phyloP scores from a whole-genome alignment of 1,284 basidiomycete species.

The Xanthoconium separans region DNA sequence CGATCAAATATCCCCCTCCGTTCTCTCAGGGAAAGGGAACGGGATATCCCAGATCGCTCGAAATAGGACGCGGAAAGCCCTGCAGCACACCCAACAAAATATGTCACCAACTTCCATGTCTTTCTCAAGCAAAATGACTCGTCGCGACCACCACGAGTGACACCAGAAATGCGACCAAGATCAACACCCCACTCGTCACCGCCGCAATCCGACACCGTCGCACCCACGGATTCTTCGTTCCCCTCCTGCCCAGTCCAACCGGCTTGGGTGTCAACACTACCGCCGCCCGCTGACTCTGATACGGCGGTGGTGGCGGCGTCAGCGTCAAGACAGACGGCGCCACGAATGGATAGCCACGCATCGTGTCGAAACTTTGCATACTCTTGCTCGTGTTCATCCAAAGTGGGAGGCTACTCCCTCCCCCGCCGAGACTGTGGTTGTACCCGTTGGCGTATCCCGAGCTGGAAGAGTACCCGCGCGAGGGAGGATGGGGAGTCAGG shows the following conservation, averaged over 20 bases:
- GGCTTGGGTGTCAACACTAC: conserved; percentile 17
- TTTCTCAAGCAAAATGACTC: conserved; percentile 1
- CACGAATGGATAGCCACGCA: conserved; percentile 32
- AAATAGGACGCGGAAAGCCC: not conserved
- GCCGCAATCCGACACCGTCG: conserved; percentile 47
- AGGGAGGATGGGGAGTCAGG: conserved; percentile 28
- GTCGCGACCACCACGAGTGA: conserved; percentile 36
- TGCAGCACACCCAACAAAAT: not conserved
- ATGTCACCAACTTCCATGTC: not conserved
- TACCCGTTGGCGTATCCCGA: conserved; percentile 8
- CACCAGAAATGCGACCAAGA: conserved; percentile 38
- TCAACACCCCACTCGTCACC: conserved; percentile 39
- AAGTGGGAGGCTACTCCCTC: conserved; percentile 30
- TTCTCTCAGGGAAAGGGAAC: no score
- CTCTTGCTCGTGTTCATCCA: conserved; percentile 33
- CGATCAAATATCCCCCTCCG: no score
- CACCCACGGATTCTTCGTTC: conserved; percentile 41
- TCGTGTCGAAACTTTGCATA: conserved; percentile 23
- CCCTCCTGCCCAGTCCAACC: conserved; percentile 2
- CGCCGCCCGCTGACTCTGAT: conserved; percentile 14
- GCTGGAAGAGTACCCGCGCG: not conserved
- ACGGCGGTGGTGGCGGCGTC: conserved; percentile 23
- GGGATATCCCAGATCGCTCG: no score
- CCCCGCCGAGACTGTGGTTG: conserved; percentile 20
- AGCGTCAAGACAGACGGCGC: conserved; percentile 32